Evolutionary conservation across 805 yeast genomes (phyloP), one percentile per base, ranked within the genome.

Genomic region (Alloascoidea hylecoeti): DNA sequence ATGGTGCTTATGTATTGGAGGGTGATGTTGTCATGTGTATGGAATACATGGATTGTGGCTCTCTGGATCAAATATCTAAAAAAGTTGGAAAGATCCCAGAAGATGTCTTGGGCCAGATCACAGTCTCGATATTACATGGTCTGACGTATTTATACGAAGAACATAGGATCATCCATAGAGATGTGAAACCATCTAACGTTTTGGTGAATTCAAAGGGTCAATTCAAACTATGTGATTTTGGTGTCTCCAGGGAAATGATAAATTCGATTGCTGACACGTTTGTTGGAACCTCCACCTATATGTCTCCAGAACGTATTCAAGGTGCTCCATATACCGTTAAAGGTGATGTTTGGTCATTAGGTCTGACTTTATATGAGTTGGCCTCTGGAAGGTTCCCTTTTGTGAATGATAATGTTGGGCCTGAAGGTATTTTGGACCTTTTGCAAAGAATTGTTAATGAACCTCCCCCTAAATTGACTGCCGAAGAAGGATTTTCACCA

Each of bases 221-320:
- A 45, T 75, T 92, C 47, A 92, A 88, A 56, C 66, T 92, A 16
- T 88, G 97, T 59, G 99, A 92, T 58, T 92, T 92, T 61, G 99
- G 99, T 16, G 99, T 92, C 4, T 76, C 88, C 18, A 75, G 96
- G 42, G 95, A 86, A 52, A 66, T 92, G 38, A 82, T 84, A 40
- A 86, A 89, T 57, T 92, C 98, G 1, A 71, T 92, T 41, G 98
- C 96, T 0, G 96, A 92, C 50, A 92, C 98, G 0, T 92, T 92
- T 64, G 97, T 92, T 5, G 99, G 99, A 1, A 92, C 99, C 0
- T 85, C 96, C 1, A 85, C 94, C 0, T 92, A 92, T 54, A 92
- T 92, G 94, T 82, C 95, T 1, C 99, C 99, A 0, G 99, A 92
- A 50, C 69, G 99, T 44, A 89, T 92, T 39, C 95, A 86, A 58